These are phyloP conservation scores for Sphagnum fallax DNA, from an alignment of 228 moss, liverwort and hornwort genomes.

Conservation along the genomic window DNA sequence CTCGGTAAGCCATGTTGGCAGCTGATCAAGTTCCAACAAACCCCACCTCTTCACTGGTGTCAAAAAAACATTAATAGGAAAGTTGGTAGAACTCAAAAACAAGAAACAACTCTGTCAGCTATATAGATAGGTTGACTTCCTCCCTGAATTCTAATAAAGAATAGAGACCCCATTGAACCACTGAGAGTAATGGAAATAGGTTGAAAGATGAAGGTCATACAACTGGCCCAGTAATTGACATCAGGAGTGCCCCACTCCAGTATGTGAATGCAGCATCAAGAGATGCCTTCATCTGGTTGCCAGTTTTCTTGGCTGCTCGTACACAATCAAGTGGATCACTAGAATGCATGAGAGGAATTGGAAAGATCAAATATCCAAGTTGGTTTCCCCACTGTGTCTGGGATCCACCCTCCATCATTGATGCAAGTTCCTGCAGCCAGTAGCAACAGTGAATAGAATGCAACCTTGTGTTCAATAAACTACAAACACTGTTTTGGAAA, in stretches of 20 bases:
- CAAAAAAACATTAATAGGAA: no score
- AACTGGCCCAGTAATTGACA: constrained; percentile 8
- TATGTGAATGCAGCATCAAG: constrained; percentile 42
- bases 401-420: constrained; percentile 40
- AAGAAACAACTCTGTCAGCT: no score
- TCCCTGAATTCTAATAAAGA: no score
- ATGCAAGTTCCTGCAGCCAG: constrained; percentile 36
- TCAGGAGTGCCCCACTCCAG: constrained; percentile 17
- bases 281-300: constrained; percentile 30
- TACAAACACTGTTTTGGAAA: background rate
- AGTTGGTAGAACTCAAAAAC: no score
- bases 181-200: no score
- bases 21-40: no score
- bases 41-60: no score
- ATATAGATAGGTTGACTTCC: no score
- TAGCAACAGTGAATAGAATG: background rate
- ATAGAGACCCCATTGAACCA: no score
- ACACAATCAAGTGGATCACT: constrained; percentile 25
- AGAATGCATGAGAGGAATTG: constrained; percentile 26
- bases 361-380: constrained; percentile 39
- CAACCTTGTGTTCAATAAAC: background rate
- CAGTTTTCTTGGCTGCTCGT: constrained; percentile 10
- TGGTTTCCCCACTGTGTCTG: constrained; percentile 55
- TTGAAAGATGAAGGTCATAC: background rate
- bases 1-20: no score